Evolutionary conservation across 179 eudicot species (phyloP).

Genomic region (Drosera spatulata): DNA sequence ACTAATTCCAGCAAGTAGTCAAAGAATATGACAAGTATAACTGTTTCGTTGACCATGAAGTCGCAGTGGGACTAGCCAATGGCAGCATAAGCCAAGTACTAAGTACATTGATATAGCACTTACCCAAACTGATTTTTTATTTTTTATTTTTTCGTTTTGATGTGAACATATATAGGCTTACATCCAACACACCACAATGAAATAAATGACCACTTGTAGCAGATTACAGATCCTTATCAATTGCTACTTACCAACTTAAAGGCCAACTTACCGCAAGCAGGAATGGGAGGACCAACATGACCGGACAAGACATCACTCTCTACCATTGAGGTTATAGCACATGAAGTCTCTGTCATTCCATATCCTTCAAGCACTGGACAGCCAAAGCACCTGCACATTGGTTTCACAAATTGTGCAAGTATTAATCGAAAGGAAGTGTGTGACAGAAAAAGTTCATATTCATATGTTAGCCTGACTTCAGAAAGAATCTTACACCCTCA

Average conservation of each 20-base stretch:
- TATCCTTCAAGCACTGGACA: constrained; percentile 86
- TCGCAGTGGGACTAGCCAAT: no score
- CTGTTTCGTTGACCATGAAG: no score
- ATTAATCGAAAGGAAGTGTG: no score
- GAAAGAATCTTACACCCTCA: constrained; percentile 65
- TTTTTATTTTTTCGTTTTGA: no score
- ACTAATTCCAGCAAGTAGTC: no score
- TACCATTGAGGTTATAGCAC: constrained; percentile 73
- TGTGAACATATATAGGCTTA: no score
- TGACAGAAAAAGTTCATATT: background rate
- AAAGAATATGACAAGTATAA: no score
- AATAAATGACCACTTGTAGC: no score
- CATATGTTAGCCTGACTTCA: background rate
- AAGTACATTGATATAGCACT: background rate
- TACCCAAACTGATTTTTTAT: no score
- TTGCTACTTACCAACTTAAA: background rate
- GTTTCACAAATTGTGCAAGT: background rate
- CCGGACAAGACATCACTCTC: constrained; percentile 69
- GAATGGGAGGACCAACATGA: constrained; percentile 92
- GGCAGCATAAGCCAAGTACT: background rate
- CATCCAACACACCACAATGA: background rate
- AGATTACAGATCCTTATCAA: background rate
- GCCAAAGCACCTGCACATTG: constrained; percentile 73
- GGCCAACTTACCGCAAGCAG: constrained; percentile 78
- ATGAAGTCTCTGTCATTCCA: constrained; percentile 98